These are phyloP conservation scores for Trichomonas tenax DNA, from an alignment of 208 protist species.

Conservation along the genomic window DNA sequence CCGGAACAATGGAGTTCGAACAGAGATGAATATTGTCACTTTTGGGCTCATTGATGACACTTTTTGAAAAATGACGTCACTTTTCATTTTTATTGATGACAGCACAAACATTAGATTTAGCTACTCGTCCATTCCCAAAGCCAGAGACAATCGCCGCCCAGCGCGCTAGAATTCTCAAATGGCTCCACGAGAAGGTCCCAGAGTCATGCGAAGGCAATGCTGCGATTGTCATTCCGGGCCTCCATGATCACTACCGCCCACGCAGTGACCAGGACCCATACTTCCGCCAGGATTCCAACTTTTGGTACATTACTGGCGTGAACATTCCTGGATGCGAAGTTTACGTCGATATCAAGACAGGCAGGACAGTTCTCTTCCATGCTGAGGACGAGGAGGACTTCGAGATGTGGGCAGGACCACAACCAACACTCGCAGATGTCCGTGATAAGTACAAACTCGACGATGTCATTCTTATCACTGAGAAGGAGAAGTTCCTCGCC, in stretches of 20 bases:
- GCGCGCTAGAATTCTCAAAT: not conserved
- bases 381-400: slow-evolving; percentile 23
- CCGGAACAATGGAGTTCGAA: no score
- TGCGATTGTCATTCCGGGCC: not conserved
- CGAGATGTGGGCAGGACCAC: slow-evolving; percentile 32
- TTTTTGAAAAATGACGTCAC: no score
- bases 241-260: not conserved
- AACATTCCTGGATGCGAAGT: slow-evolving; percentile 28
- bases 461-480: not conserved
- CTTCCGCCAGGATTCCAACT: slow-evolving; percentile 41
- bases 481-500: not conserved
- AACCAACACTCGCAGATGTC: not conserved
- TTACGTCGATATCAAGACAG: slow-evolving; percentile 25
- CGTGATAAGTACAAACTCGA: not conserved
- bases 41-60: no score
- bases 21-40: no score
- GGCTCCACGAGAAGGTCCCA: not conserved
- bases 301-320: slow-evolving; percentile 38
- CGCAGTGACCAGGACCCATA: slow-evolving; percentile 32
- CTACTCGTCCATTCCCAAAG: not conserved
- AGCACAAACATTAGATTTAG: not conserved
- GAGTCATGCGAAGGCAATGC: no score
- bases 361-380: slow-evolving; percentile 30
- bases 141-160: not conserved
- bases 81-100: no score